These are phyloP conservation scores for Aspergillus eucalypticola DNA, from an alignment of 2,329 filamentous ascomycete genomes.

Conservation along the genomic window DNA sequence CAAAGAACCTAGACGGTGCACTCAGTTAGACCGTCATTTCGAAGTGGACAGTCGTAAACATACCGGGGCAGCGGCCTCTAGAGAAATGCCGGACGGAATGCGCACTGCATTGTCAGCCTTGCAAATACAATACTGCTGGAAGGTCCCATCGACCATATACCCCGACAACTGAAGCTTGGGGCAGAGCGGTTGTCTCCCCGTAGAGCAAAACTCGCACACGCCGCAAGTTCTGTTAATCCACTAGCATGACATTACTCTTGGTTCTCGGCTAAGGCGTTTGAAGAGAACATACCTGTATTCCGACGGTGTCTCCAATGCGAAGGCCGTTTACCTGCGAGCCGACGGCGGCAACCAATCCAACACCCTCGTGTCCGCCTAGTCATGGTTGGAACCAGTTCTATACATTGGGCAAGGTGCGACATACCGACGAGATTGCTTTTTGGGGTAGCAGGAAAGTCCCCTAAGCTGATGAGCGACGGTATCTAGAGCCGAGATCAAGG, in stretches of 20 bases:
- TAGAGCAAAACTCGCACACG: conserved; percentile 76
- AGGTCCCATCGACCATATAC: conserved; percentile 88
- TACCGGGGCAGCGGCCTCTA: conserved; percentile 72
- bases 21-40: neutral
- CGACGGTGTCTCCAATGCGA: conserved; percentile 12
- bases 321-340: conserved; percentile 12
- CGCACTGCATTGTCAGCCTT: conserved; percentile 83
- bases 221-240: conserved; percentile 90
- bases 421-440: conserved; percentile 37
- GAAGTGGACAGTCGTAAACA: neutral
- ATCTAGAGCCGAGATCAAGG: accelerated
- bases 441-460: conserved; percentile 2
- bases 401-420: neutral
- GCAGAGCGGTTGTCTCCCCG: conserved; percentile 79
- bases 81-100: conserved; percentile 72
- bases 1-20: conserved; percentile 60
- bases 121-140: conserved; percentile 88
- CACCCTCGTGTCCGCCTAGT: conserved; percentile 16
- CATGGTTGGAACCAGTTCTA: neutral
- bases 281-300: conserved; percentile 10
- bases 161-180: conserved; percentile 72
- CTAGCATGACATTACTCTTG: conserved; percentile 32
- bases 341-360: conserved; percentile 11
- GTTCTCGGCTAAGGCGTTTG: too few species aligned
- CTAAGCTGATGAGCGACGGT: neutral